A percentile compares a stretch with the other conserved stretches of the same genome.
phyloP scores from a whole-genome alignment of 2,329 filamentous ascomycete genomes.

The Dactylellina parvicollis region DNA sequence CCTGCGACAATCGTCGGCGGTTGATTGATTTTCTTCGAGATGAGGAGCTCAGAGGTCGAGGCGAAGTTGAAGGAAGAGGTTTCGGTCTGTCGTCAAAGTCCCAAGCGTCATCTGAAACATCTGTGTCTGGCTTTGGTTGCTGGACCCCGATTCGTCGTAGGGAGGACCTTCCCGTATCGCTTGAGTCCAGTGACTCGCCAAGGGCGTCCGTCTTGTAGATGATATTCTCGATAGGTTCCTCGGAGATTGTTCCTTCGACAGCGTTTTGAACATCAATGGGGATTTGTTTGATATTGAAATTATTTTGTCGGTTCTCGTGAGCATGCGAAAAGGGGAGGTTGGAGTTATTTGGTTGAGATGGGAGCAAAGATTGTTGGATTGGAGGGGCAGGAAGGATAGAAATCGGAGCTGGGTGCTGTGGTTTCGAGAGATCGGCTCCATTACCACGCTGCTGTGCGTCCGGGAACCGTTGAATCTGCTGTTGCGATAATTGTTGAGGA shows the following conservation, averaged over 20 bases:
- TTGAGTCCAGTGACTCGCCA: conserved; percentile 66
- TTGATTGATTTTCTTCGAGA: conserved; percentile 83
- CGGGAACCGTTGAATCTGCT: conserved; percentile 70
- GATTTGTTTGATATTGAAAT: conserved; percentile 14
- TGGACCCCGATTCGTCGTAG: conserved; percentile 89
- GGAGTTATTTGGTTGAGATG: conserved; percentile 36
- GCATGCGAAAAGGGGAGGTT: conserved; percentile 29
- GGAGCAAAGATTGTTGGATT: conserved; percentile 23
- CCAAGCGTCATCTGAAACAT: conserved; percentile 79
- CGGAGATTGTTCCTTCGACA: conserved; percentile 57
- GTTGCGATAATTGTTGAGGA: conserved; percentile 67
- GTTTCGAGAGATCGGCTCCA: conserved; percentile 25
- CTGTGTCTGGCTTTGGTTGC: conserved; percentile 65
- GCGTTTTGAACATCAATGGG: conserved; percentile 29
- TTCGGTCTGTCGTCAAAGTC: conserved; percentile 79
- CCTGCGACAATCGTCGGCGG: conserved; percentile 75
- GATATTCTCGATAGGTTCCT: conserved; percentile 69
- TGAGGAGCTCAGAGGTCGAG: conserved; percentile 65
- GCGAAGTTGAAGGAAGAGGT: conserved; percentile 75
- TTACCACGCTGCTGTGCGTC: conserved; percentile 63
- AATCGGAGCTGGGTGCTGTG: conserved; percentile 66
- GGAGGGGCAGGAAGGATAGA: conserved; percentile 71
- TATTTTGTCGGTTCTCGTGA: conserved; percentile 38
- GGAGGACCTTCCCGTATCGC: conserved; percentile 68
- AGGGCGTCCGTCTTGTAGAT: conserved; percentile 70